A percentile compares a stretch with the other conserved stretches of the same genome.
Conservation (phyloP, 805 yeast species). For the Pachysolen tannophilus region DNA sequence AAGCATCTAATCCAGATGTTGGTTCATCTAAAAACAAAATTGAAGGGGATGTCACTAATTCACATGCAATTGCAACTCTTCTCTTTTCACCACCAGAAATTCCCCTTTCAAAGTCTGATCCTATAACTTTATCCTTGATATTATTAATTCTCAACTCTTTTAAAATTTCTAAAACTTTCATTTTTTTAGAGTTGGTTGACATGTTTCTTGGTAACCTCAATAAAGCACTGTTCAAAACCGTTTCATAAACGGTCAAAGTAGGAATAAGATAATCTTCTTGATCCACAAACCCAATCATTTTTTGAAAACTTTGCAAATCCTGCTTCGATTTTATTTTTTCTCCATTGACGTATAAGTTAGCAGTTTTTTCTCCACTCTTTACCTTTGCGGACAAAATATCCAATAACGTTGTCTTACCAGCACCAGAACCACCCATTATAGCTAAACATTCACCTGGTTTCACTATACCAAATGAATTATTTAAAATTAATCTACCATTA, state of each 20-base stretch:
- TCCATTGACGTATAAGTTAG: constrained; percentile 76
- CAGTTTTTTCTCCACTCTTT: constrained; percentile 64
- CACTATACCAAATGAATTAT: constrained; percentile 64
- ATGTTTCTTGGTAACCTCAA: constrained; percentile 77
- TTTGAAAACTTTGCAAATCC: constrained; percentile 40
- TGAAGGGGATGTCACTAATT: constrained; percentile 81
- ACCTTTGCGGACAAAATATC: constrained; percentile 88
- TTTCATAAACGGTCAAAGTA: constrained; percentile 92
- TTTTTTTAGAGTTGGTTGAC: constrained; percentile 64
- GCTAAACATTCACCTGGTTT: constrained; percentile 88
- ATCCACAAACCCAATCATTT: constrained; percentile 87
- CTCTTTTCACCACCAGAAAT: constrained; percentile 91
- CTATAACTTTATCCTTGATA: constrained; percentile 80
- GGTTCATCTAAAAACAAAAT: constrained; percentile 85
- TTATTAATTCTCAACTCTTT: constrained; percentile 76
- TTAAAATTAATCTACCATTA: constrained; percentile 46
- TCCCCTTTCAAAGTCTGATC: constrained; percentile 85
- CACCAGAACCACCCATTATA: constrained; percentile 98
- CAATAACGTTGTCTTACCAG: constrained; percentile 90
- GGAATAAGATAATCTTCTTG: constrained; percentile 90
- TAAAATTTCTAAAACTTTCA: constrained; percentile 78
- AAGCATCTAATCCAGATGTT: constrained; percentile 92
- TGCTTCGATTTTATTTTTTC: constrained; percentile 22
- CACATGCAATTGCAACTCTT: constrained; percentile 90
- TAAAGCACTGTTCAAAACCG: constrained; percentile 86